Percentiles rank a stretch among this genome's conserved stretches.
phyloP scores from a whole-genome alignment of 768 basidiomycete species.

The Leccinellum albellum region DNA sequence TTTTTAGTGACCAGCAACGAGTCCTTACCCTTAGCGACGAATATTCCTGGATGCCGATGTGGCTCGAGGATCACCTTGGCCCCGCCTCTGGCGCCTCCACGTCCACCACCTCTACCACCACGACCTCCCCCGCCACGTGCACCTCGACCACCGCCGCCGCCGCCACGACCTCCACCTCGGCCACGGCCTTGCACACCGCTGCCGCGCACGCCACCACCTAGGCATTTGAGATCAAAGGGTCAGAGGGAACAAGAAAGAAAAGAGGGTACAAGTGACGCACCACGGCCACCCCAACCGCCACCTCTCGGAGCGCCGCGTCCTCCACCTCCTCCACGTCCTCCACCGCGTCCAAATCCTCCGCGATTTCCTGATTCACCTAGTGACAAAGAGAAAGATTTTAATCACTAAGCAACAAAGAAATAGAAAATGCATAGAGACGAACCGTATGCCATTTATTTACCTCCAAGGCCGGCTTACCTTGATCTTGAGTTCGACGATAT shows the following conservation, averaged over 20 bases:
- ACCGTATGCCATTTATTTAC: constrained; percentile 36
- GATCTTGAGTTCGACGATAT: constrained; percentile 11
- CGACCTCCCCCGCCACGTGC: constrained; percentile 41
- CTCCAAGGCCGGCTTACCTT: constrained; percentile 14
- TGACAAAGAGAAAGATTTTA: not conserved
- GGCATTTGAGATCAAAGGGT: not conserved
- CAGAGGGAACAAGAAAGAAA: not conserved
- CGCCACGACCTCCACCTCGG: constrained; percentile 35
- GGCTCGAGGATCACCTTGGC: constrained; percentile 91
- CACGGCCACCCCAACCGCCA: constrained; percentile 42
- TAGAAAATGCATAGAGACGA: not conserved
- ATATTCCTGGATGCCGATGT: constrained; percentile 90
- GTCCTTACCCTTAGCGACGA: constrained; percentile 97
- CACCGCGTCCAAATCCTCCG: constrained; percentile 58
- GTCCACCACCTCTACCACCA: constrained; percentile 56
- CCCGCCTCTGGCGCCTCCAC: constrained; percentile 76
- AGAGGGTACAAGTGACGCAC: constrained; percentile 12
- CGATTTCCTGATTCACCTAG: constrained; percentile 68
- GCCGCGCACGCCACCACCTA: constrained; percentile 15
- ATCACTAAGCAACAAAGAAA: not conserved
- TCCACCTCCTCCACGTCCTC: constrained; percentile 37
- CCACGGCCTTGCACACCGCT: constrained; percentile 28
- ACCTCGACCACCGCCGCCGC: constrained; percentile 44
- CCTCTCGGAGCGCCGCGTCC: constrained; percentile 38
- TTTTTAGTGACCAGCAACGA: constrained; percentile 97